phyloP scores from a whole-genome alignment of 768 basidiomycete species.

The Nevesoporus exiguus region DNA sequence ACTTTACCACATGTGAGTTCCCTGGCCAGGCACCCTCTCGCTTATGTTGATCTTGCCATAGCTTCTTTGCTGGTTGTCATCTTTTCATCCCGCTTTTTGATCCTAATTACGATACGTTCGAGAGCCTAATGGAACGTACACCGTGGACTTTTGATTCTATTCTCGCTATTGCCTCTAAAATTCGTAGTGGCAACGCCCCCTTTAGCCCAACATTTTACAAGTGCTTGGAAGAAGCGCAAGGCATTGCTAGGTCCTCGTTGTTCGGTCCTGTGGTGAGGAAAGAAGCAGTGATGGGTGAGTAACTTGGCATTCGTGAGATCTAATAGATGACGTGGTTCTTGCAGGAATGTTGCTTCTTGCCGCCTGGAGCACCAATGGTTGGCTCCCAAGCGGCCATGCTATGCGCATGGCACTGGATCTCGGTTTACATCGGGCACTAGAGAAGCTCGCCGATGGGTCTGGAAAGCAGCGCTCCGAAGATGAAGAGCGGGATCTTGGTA shows the following conservation, averaged over 20 bases:
- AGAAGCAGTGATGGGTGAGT: conserved; percentile 87
- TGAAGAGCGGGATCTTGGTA: conserved; percentile 85
- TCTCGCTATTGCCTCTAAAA: conserved; percentile 88
- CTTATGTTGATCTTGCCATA: conserved; percentile 31
- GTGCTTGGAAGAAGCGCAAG: conserved; percentile 92
- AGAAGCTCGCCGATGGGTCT: conserved; percentile 78
- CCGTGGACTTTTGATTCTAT: conserved; percentile 97
- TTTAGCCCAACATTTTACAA: conserved; percentile 84
- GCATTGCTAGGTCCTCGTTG: conserved; percentile 88
- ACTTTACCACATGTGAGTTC: conserved; percentile 81
- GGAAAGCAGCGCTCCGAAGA: conserved; percentile 67
- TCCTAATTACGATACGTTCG: conserved; percentile 89
- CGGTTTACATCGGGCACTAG: conserved; percentile 86
- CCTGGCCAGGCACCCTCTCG: conserved; percentile 7
- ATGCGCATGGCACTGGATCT: conserved; percentile 96
- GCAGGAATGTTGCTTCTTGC: conserved; percentile 87
- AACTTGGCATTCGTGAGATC: conserved; percentile 7
- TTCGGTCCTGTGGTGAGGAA: conserved; percentile 93
- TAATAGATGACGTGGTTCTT: not conserved
- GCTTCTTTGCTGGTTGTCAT: conserved; percentile 95
- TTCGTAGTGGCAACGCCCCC: conserved; percentile 85
- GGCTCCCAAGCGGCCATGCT: conserved; percentile 93
- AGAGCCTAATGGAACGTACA: conserved; percentile 85
- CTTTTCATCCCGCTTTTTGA: conserved; percentile 96
- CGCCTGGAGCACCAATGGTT: conserved; percentile 92